Evolutionary conservation across 164 flowering plant species (phyloP).

Genomic region (Aristolochia contorta): DNA sequence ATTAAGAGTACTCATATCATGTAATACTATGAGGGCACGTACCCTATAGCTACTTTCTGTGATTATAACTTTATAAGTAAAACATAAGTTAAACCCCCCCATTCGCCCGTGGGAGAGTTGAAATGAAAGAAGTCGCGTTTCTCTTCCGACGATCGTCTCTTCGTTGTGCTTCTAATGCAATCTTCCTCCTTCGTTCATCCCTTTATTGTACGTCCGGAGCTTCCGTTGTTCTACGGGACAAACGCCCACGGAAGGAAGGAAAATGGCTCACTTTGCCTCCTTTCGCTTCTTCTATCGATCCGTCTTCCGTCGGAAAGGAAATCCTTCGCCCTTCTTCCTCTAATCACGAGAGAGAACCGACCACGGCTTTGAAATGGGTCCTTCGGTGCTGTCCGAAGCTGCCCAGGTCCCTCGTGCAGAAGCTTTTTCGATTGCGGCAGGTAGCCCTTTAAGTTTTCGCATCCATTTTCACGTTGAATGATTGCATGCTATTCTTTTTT

Average conservation of each 20-base stretch:
- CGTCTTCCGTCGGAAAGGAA: slow-evolving; percentile 29
- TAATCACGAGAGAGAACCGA: slow-evolving; percentile 6
- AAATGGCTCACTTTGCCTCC: slow-evolving; percentile 70
- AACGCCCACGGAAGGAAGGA: slow-evolving; percentile 10
- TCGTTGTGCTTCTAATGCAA: background rate
- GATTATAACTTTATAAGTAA: too few species aligned
- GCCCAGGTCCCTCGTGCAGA: slow-evolving; percentile 76
- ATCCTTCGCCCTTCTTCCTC: slow-evolving; percentile 13
- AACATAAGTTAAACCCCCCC: too few species aligned
- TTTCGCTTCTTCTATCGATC: slow-evolving; percentile 24
- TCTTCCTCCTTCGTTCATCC: background rate
- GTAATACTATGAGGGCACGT: too few species aligned
- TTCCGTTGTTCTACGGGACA: background rate
- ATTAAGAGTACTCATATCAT: too few species aligned
- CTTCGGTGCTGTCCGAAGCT: slow-evolving; percentile 71
- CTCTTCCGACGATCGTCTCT: background rate
- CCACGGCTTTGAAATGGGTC: slow-evolving; percentile 82
- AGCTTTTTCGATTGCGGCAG: slow-evolving; percentile 94
- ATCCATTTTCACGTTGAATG: too few species aligned
- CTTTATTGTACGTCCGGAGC: slow-evolving; percentile 5
- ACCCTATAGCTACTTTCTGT: too few species aligned
- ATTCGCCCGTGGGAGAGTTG: background rate
- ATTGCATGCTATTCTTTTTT: too few species aligned
- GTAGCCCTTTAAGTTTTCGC: slow-evolving; percentile 14
- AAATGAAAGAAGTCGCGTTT: background rate